Percentiles rank a stretch among this genome's conserved stretches.
These are phyloP conservation scores for Holtermannia corniformis DNA, from an alignment of 768 basidiomycete genomes.

Conservation along the genomic window DNA sequence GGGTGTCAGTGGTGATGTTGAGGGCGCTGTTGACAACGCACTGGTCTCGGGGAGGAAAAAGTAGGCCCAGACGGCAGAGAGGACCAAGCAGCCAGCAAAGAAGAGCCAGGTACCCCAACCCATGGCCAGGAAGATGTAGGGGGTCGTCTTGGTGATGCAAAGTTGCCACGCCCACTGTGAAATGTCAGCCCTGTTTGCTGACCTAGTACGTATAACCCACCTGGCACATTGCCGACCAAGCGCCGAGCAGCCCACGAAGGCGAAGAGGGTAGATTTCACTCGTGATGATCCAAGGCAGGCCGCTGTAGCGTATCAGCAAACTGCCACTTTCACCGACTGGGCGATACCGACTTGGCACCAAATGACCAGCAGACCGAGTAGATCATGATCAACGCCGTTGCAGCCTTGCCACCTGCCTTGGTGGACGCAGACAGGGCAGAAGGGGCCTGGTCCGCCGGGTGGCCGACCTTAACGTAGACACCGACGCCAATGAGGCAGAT, in stretches of 20 bases:
- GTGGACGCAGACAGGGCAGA: slow-evolving; percentile 9
- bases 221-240: slow-evolving; percentile 19
- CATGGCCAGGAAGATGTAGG: slow-evolving; percentile 32
- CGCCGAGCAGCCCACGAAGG: slow-evolving; percentile 26
- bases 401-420: slow-evolving; percentile 25
- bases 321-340: neutral
- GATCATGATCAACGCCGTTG: slow-evolving; percentile 29
- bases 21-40: too few species aligned
- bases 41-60: slow-evolving; percentile 24
- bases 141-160: slow-evolving; percentile 36
- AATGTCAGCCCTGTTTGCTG: neutral
- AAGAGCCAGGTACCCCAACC: slow-evolving; percentile 37
- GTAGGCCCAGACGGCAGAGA: slow-evolving; percentile 19
- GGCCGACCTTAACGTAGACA: slow-evolving; percentile 45
- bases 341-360: slow-evolving; percentile 5
- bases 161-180: slow-evolving; percentile 22
- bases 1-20: too few species aligned
- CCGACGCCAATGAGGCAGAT: slow-evolving; percentile 47
- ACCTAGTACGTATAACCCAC: slow-evolving; percentile 2
- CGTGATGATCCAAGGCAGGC: slow-evolving; percentile 47
- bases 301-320: slow-evolving; percentile 40
- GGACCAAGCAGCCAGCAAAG: slow-evolving; percentile 24
- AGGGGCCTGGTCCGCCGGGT: slow-evolving; percentile 27
- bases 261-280: slow-evolving; percentile 33
- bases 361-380: slow-evolving; percentile 45